These are phyloP conservation scores for Pisolithus albus DNA, from an alignment of 768 basidiomycete genomes.

Conservation along the genomic window DNA sequence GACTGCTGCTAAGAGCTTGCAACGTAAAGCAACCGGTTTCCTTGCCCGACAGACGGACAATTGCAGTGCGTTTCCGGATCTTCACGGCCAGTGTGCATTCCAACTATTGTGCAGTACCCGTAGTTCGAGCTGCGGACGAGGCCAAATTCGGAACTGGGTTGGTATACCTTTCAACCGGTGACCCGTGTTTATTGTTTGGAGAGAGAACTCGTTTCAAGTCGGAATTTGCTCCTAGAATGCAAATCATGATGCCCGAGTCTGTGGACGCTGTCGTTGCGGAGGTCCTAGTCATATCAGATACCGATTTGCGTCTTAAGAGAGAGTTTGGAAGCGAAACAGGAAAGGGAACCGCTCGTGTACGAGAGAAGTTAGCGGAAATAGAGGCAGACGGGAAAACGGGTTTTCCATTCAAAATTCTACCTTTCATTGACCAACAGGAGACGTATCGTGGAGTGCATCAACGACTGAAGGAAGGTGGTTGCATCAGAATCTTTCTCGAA, in stretches of 20 bases:
- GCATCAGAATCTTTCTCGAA: conserved; percentile 98
- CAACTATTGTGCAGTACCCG: conserved; percentile 60
- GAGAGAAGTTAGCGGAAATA: conserved; percentile 60
- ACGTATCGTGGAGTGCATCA: conserved; percentile 95
- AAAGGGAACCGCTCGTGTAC: conserved; percentile 58
- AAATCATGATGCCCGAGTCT: conserved; percentile 81
- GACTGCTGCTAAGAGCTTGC: conserved; percentile 85
- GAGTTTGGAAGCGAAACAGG: conserved; percentile 82
- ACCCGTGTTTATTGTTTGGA: conserved; percentile 81
- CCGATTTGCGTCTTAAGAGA: conserved; percentile 73
- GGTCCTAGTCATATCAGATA: conserved; percentile 83
- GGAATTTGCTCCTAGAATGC: conserved; percentile 70
- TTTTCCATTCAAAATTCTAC: conserved; percentile 73
- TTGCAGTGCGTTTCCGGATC: conserved; percentile 50
- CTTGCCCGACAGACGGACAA: conserved; percentile 76
- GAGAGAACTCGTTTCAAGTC: conserved; percentile 68
- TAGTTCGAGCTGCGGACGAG: conserved; percentile 86
- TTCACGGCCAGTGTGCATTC: conserved; percentile 1
- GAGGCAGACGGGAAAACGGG: conserved; percentile 52
- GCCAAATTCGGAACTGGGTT: conserved; percentile 71
- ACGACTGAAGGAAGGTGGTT: conserved; percentile 75
- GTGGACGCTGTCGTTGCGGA: conserved; percentile 73
- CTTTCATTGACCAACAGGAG: conserved; percentile 86
- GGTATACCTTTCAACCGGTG: conserved; percentile 62
- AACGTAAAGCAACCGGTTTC: conserved; percentile 69